Evolutionary conservation across 495 filamentous ascomycete genomes (phyloP).

Genomic region (Penicillium angulare): DNA sequence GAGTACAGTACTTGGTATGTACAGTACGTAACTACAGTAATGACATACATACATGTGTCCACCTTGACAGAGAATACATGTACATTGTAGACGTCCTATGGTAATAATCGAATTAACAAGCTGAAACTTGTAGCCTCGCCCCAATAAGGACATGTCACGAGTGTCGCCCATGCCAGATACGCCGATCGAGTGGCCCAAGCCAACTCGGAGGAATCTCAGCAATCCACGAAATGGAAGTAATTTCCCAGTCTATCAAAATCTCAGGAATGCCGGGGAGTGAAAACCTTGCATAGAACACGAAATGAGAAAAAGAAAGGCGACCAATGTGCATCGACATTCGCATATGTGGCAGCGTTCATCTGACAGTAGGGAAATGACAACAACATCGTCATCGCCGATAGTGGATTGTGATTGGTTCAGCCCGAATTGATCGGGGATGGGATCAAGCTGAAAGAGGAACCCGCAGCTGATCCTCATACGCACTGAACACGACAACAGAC

Average conservation of each 20-base stretch:
- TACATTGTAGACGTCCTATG: no score
- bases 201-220: neutral
- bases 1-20: neutral
- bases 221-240: neutral
- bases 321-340: neutral
- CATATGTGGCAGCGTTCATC: neutral
- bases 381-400: constrained; percentile 11
- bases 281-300: neutral
- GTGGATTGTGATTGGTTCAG: constrained; percentile 8
- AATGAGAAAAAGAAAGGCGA: neutral
- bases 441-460: constrained; percentile 4
- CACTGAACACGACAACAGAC: neutral
- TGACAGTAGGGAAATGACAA: neutral
- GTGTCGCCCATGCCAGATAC: neutral
- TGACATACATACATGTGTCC: no score
- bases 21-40: no score
- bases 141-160: neutral
- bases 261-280: constrained; percentile 1
- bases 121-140: no score
- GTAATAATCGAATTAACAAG: no score
- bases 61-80: no score
- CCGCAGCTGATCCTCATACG: constrained; percentile 4
- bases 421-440: constrained; percentile 7
- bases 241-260: neutral
- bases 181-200: neutral